phyloP scores from a whole-genome alignment of 441 rosid species.

The Manihot esculenta region DNA sequence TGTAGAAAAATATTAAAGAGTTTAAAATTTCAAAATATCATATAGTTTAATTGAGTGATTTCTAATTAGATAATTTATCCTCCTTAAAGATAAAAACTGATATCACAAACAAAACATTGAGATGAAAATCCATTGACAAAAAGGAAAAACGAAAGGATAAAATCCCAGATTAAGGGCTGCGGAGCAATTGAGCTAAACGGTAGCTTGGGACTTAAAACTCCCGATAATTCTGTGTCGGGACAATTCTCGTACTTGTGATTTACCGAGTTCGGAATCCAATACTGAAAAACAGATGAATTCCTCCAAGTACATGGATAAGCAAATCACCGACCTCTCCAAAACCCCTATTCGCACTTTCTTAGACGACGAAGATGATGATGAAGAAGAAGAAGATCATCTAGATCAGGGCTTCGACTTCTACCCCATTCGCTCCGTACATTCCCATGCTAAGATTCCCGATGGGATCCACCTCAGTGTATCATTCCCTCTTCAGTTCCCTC shows the following conservation, averaged over 20 bases:
- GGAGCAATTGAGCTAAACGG: too few relatives aligned
- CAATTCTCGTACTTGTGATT: too few relatives aligned
- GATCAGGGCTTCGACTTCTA: slow-evolving; percentile 21
- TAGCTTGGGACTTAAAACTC: not conserved
- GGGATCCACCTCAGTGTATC: slow-evolving; percentile 20
- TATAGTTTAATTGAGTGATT: too few relatives aligned
- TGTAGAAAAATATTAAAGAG: too few relatives aligned
- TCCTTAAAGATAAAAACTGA: too few relatives aligned
- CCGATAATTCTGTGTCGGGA: not conserved
- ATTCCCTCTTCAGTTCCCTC: not conserved
- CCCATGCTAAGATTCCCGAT: not conserved
- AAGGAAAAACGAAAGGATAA: too few relatives aligned
- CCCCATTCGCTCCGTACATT: slow-evolving; percentile 6
- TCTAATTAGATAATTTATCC: too few relatives aligned
- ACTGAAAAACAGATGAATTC: slow-evolving; percentile 25
- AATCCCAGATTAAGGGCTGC: too few relatives aligned
- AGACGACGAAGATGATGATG: slow-evolving; percentile 17
- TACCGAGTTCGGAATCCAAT: too few relatives aligned
- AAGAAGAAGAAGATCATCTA: slow-evolving; percentile 7
- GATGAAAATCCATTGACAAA: too few relatives aligned
- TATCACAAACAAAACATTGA: too few relatives aligned
- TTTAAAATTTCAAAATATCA: too few relatives aligned
- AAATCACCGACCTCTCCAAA: slow-evolving; percentile 25
- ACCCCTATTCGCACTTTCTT: slow-evolving; percentile 15
- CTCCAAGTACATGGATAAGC: slow-evolving; percentile 32